Base-by-base conservation (phyloP, 225 moss, liverwort and hornwort species). In the Thuidium tamariscinum region DNA sequence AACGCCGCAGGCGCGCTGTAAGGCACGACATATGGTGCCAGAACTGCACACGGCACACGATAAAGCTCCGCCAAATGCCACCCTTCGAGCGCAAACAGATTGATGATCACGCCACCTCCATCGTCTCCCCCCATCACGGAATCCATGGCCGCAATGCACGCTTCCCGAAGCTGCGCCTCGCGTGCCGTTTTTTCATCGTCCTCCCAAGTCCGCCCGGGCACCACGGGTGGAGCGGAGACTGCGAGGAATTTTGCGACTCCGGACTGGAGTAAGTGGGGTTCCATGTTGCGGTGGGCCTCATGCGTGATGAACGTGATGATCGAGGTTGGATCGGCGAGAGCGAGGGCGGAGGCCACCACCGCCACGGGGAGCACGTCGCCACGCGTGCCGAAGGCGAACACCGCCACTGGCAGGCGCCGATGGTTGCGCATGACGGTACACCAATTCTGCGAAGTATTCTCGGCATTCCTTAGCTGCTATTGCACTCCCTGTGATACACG, bases 1-100 rank as follows among this genome's bases (percentile, higher is more conserved):
- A 97, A 97, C 65, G 96, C 91, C 20, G 95, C 88, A 27, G 98
- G 98, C 41, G 97, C 96, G 89, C 98, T 96, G 85, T 98, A 97
- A 9, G 98, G 98, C 79, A 98, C 94, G 41, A 98, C 97, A 83
- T 98, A 98, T 15, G 98, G 97, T 25, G 98, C 95, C 85, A 94
- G 90, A 57, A 96, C 94, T 44, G 88, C 94, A 77, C 95, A 97
- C 54, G 94, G 95, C 87, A 96, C 88, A 26, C 92, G 92, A 84
- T 93, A 95, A 5, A 97, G 91, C 91, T 98, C 98, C 79, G 98
- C 96, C 84, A 97, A 88, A 84, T 98, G 98, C 98, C 98, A 98
- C 74, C 97, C 98, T 89, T 98, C 97, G 37, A 96, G 89, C 10
- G 95, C 97, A 88, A 98, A 98, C 73, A 96, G 90, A 77, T 98